Base-by-base conservation (phyloP, 192 early-diverging fungal genomes). In the Backusella sp. region DNA sequence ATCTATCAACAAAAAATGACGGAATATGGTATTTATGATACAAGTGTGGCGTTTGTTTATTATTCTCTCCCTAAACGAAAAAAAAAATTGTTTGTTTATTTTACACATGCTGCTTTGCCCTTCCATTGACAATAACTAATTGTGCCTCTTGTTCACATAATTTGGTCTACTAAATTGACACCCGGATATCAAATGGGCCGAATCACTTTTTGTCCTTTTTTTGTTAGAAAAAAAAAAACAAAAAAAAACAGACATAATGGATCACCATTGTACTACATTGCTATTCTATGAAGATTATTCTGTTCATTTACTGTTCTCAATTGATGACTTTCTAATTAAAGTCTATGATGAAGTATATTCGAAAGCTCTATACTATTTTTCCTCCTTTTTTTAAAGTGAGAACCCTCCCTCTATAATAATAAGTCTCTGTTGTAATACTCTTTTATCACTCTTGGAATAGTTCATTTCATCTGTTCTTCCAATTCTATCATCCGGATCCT, bases 381-480 rank as follows among this genome's bases (percentile, higher is more conserved):
- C 3, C 37, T 39, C 37, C 37, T 39, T 39, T 8, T 32, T 39
- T 39, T 39, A 39, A 3, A 39, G 37, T 39, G 37, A 39, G 37
- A 8, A 39, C 11, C 2, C 3, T 32, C 32, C 32, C 37, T 39
- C 37, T 39, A 39, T 39, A 8, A 2, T 39, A 39, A 39, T 39
- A 39, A 2, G 9, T 39, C 37, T 39, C 37, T 39, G 11, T 39
- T 3, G 37, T 6, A 39, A 11, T 39, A 39, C 37, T 4, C 6
- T 6, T 21, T 21, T n/a, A 21, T 53, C 21, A 11, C 3, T 67
- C 65, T 39, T 62, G 2, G 30, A 32, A 42, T 66, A 46, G 68
- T 73, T 53, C 77, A 78, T 78, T 68, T 78, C 77, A 21, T 72
- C 77, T 59, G 69, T 78, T 53, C 72, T 46, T 28, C 77, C 34